phyloP scores from a whole-genome alignment of 2,329 filamentous ascomycete species.

The Apiospora sp. region DNA sequence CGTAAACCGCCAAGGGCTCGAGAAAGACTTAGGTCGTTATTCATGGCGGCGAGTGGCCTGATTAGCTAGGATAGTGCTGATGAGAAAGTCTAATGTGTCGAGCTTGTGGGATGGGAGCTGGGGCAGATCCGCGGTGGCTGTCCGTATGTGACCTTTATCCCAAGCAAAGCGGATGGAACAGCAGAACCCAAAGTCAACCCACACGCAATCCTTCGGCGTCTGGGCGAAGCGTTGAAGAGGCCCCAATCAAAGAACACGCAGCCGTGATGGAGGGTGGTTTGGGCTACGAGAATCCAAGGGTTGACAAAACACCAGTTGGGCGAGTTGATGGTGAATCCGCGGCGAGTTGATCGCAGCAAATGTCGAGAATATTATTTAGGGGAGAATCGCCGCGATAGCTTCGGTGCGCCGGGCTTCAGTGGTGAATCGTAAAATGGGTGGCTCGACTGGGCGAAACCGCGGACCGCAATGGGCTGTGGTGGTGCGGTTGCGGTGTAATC shows the following conservation, averaged over 20 bases:
- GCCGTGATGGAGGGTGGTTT: constrained; percentile 3
- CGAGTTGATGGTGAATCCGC: background rate
- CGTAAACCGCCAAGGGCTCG: constrained; percentile 92
- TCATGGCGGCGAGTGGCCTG: constrained; percentile 64
- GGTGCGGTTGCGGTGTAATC: constrained; percentile 21
- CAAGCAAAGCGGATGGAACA: constrained; percentile 4
- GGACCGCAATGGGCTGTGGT: constrained; percentile 16
- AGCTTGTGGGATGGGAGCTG: constrained; percentile 16
- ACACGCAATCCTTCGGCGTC: constrained; percentile 7
- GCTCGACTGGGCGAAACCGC: constrained; percentile 22
- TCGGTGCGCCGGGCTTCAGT: constrained; percentile 12
- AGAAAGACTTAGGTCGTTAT: constrained; percentile 90
- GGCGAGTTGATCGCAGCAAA: background rate
- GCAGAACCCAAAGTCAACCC: constrained; percentile 18
- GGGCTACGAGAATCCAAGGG: background rate
- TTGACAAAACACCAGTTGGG: background rate
- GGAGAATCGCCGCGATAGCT: constrained; percentile 5
- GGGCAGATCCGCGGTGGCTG: constrained; percentile 8
- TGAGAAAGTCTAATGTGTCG: constrained; percentile 26
- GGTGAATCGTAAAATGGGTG: constrained; percentile 12
- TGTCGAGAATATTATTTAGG: background rate
- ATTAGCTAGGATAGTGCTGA: constrained; percentile 24
- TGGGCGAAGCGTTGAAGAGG: background rate
- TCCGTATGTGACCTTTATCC: constrained; percentile 3
- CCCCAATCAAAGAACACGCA: background rate